Base-by-base conservation (phyloP, 2,329 filamentous ascomycete genomes). In the Penicillium sp. region DNA sequence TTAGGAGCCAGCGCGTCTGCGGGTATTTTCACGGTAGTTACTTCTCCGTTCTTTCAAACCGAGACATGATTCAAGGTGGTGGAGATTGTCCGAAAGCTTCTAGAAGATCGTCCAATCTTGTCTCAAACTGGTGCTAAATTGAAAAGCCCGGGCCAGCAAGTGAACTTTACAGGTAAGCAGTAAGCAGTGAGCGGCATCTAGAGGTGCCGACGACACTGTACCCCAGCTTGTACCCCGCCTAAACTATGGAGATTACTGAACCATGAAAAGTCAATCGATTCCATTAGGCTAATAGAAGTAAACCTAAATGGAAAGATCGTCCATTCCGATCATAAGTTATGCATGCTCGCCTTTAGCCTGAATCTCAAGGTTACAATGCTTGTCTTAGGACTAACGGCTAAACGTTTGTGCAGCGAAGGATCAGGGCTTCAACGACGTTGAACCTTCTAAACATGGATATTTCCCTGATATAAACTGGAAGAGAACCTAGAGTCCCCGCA, bases 291-390 rank as follows among this genome's bases (percentile, higher is more conserved):
- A 39, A 39, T 39, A 39, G 34, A 37, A 37, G 34, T 39, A 39
- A 39, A 39, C 36, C 36, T 39, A 39, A 39, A 39, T 39, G 36
- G 36, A 39, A 39, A 39, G 36, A 39, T 39, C 36, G 36, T 39
- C 36, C 36, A 39, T 39, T 39, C 18, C 36, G 36, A 39, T 39
- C 36, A 39, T 39, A 39, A 39, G 36, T 39, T 39, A 39, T 39
- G 36, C 36, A 39, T 39, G 18, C 36, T 39, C 36, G 18, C 36
- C 36, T 39, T 39, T 39, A 39, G 36, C 36, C 36, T 39, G 36
- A 39, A 19, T 39, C 36, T 39, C 36, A 39, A 39, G 4, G 36
- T 39, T 39, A 39, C 36, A 39, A 39, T 39, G 36, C 36, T 39
- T 39, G 36, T 39, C 36, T 39, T 39, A 39, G 36, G 14, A 39